Base-by-base conservation (phyloP, 495 filamentous ascomycete genomes). In the Aspergillus ostianus region DNA sequence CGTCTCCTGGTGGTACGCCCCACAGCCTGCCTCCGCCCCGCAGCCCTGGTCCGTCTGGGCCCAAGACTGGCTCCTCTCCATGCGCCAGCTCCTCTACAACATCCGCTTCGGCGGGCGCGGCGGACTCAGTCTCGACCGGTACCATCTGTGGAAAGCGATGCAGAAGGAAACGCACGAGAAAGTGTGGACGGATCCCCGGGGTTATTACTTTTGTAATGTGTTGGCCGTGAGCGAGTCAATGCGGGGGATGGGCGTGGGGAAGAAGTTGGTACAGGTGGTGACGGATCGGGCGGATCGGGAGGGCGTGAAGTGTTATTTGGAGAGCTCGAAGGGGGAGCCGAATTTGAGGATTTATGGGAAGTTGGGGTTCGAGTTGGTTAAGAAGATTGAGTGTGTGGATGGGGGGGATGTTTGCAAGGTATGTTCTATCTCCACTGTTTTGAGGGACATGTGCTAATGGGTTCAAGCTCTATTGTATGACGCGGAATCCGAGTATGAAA, bases 151-250 rank as follows among this genome's bases (percentile, higher is more conserved):
- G 68, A 82, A 80, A 46, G 57, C 70, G 13, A 59, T 72, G 7
- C 80, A 81, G 64, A 64, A 71, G 44, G 63, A 71, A 12, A 70
- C 79, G 4, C 70, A 80, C 45, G 65, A 72, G 0, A 51, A 59
- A 7, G 57, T 76, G 15, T 80, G 77, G 73, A 65, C 56, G 12
- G 66, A 74, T 47, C 70, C 78, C 4, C 66, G 69, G 0, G 87
- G 87, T 0, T 90, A 90, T 65, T 89, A 88, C 61, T 90, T 89
- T 61, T 84, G 86, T 60, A 90, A 88, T 67, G 84, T 89, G 53
- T 78, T 90, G 57, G 84, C 84, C 3, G 86, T 89, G n/a, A 69
- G 79, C 23, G 81, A 84, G 2, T 75, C 80, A 49, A 78, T 76
- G 59, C 84, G 87, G 61, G 82, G 82, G 2, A 80, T 73, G 67